Evolutionary conservation across 306 rosid species (phyloP).

Genomic region (Rubus parviflorus): DNA sequence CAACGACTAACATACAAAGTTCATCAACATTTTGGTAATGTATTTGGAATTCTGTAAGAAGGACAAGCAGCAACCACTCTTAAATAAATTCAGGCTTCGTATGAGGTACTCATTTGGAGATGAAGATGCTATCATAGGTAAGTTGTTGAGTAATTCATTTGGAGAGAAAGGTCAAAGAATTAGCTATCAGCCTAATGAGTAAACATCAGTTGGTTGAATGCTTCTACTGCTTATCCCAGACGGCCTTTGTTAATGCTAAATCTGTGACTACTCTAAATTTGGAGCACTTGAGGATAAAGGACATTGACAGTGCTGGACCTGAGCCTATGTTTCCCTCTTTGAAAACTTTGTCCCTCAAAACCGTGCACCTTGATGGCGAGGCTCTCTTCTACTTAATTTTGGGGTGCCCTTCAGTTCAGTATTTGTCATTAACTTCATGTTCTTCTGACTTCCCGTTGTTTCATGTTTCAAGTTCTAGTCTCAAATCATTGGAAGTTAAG

Average conservation of each 20-base stretch:
- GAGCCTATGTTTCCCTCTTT: neutral
- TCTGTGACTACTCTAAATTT: neutral
- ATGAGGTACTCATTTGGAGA: neutral
- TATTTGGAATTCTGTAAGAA: neutral
- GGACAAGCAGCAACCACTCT: neutral
- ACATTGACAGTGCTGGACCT: too few species aligned
- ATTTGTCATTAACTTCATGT: constrained; percentile 4
- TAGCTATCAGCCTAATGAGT: neutral
- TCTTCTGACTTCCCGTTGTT: neutral
- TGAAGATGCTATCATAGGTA: neutral
- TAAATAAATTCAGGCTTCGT: neutral
- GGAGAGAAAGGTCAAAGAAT: neutral
- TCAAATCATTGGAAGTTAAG: neutral
- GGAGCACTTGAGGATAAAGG: neutral
- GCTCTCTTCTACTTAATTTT: neutral
- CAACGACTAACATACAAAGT: neutral
- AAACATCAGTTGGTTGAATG: neutral
- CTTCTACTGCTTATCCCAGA: neutral
- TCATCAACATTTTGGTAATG: neutral
- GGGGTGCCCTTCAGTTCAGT: neutral
- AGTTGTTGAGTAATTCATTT: neutral
- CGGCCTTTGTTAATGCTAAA: neutral
- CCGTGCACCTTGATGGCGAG: neutral
- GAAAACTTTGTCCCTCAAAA: neutral
- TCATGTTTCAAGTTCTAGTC: neutral